Percentiles rank a stretch among this genome's conserved stretches.
Evolutionary conservation across 257 asterid genomes (phyloP).

Genomic region (Lycium barbarum): DNA sequence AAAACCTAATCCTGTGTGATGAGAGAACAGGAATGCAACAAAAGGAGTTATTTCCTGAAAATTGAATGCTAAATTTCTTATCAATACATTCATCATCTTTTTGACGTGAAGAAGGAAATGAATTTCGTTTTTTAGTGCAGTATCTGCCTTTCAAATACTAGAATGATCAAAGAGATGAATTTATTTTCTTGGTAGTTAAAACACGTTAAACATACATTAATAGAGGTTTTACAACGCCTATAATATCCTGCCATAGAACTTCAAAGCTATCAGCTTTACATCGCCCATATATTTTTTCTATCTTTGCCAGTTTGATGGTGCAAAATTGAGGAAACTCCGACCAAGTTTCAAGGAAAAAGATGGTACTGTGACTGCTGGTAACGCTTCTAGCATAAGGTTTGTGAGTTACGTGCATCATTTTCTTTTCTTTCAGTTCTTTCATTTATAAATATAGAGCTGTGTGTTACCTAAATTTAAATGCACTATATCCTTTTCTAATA

Average conservation of each 20-base stretch:
- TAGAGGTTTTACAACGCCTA: not conserved
- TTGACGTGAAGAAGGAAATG: not conserved
- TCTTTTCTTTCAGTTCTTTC: not conserved
- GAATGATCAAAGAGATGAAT: not conserved
- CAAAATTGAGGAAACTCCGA: slow-evolving; percentile 87
- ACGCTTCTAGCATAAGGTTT: slow-evolving; percentile 96
- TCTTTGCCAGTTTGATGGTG: slow-evolving; percentile 78
- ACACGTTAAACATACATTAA: not conserved
- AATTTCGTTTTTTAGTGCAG: not conserved
- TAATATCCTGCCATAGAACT: not conserved
- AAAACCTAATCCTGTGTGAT: not conserved
- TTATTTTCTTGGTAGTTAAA: slow-evolving; percentile 1
- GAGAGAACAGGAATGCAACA: not conserved
- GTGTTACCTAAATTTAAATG: slow-evolving; percentile 16
- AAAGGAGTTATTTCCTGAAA: not conserved
- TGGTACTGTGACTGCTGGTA: slow-evolving; percentile 95
- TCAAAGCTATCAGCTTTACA: not conserved
- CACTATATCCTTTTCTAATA: slow-evolving; percentile 9
- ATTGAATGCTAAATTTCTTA: not conserved
- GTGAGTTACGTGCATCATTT: slow-evolving; percentile 11
- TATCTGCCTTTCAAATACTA: not conserved
- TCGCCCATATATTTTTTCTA: slow-evolving; percentile 15
- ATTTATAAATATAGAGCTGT: not conserved
- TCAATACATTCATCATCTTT: not conserved
- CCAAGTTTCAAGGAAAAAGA: slow-evolving; percentile 97